Evolutionary conservation across 2,329 filamentous ascomycete species (phyloP), one percentile per base, ranked within the genome.

Genomic region (Lachnellula arida): DNA sequence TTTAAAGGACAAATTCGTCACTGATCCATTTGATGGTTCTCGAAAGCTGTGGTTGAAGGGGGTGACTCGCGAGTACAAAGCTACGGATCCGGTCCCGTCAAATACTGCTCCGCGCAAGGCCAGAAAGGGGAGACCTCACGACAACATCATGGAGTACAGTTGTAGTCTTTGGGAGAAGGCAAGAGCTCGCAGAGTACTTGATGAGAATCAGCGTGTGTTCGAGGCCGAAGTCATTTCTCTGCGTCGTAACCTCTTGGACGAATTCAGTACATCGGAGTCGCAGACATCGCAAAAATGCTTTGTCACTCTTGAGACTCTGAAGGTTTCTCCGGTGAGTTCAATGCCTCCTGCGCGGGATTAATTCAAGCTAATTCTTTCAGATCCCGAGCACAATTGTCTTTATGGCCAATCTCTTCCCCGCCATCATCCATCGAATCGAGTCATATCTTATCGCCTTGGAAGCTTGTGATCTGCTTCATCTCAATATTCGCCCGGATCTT

Each of bases 361-460:
- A 19, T 1, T 5, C 15, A 14, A 49, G 28, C 28, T 49, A 14
- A 46, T 0, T 23, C 8, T 53, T 14, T 5, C 62, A 91, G 84
- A 75, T 97, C 4, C 82, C 89, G 0, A 74, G 83, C 0, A 75
- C 82, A 1, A 73, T 89, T n/a, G 89, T 89, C 1, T 78, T 81
- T 4, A 90, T 90, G 75, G 85, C 82, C 17, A 84, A 92, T 65
- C 77, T 84, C 1, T 85, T 97, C 56, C 93, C 94, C 0, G 87
- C 91, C 0, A 88, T 96, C 40, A 88, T 97, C 39, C 86, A 91
- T 67, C 84, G 91, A 9, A 74, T 97, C 6, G 92, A 99, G 62
- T 86, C 87, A 0, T 88, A 86, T 56, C 76, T 97, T 4, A 89
- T 97, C 60, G 84, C 87, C 0, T 71, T 88, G 0, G 93, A 99